Conservation (phyloP, 768 basidiomycete genomes). For the Neoboletus brunneissimus region DNA sequence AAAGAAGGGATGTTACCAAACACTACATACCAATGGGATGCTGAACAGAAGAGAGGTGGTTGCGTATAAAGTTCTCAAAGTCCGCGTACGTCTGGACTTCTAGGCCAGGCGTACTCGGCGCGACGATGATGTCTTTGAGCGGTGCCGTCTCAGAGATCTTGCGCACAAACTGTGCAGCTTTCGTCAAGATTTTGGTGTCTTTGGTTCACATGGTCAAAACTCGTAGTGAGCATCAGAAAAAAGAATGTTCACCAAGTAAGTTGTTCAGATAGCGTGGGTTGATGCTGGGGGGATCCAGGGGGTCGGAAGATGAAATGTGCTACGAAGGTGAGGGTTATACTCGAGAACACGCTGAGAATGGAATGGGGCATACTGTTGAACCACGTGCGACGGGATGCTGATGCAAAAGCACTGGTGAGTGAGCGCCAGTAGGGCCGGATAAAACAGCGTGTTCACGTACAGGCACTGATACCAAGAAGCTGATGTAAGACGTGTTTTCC, state of each 20-base stretch:
- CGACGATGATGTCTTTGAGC: slow-evolving; percentile 15
- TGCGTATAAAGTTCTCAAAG: slow-evolving; percentile 12
- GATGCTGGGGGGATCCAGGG: slow-evolving; percentile 12
- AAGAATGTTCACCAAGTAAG: slow-evolving; percentile 2
- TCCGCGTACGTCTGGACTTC: slow-evolving; percentile 18
- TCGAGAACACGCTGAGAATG: background rate
- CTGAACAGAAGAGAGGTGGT: background rate
- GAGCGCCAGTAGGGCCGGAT: background rate
- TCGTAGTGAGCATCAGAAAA: background rate
- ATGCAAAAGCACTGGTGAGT: background rate
- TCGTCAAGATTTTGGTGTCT: slow-evolving; percentile 19
- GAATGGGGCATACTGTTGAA: slow-evolving; percentile 8
- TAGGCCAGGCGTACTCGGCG: slow-evolving; percentile 19
- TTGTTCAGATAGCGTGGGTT: slow-evolving; percentile 16
- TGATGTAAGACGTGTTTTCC: slow-evolving; percentile 13
- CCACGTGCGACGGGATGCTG: slow-evolving; percentile 21
- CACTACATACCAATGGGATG: slow-evolving; percentile 15
- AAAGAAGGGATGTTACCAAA: background rate
- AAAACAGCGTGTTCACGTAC: slow-evolving; percentile 1
- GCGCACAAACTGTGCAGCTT: slow-evolving; percentile 11
- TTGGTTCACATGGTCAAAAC: background rate
- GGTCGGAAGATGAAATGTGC: slow-evolving; percentile 16
- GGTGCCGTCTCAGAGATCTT: slow-evolving; percentile 16
- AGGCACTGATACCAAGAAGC: slow-evolving; percentile 4
- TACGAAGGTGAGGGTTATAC: background rate